Base-by-base conservation (phyloP, 2,329 filamentous ascomycete species). In the Xylaria sp. region DNA sequence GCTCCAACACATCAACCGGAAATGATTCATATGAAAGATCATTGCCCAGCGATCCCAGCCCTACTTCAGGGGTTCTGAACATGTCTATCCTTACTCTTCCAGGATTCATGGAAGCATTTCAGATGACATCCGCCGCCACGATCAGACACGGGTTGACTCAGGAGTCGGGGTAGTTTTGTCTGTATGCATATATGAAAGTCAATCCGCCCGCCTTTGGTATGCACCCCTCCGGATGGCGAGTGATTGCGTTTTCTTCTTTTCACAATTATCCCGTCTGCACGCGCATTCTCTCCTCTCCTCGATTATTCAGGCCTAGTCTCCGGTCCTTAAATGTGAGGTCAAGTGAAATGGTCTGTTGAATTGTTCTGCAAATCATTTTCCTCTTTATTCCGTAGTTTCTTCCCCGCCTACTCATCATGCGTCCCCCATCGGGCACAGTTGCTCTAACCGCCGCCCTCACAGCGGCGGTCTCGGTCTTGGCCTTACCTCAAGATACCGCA, bases 381-480 rank as follows among this genome's bases (percentile, higher is more conserved):
- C 7, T 16, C 2, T 46, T 1, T 16, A 6, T 46, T n/a, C 42
- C 16, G 6, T 30, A 49, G 34, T 18, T 47, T 35, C 2, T 42
- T 19, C 19, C 11, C 34, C 10, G 23, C 23, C 23, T 6, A 13
- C 1, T 13, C 55, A 63, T 18, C 19, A 63, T 63, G 61, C 16
- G 59, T 35, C 54, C 48, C 47, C 56, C 42, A 50, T 54, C 44
- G 4, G 53, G 11, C 37, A 51, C 30, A 4, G 7, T 59, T 35
- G 54, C 57, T 46, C 39, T 63, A 44, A 46, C 56, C 10, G 66
- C 65, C 37, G 65, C 61, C 37, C 52, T 69, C 37, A 65, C 63
- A 39, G 64, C 68, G 53, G 39, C 68, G n/a, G 64, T 63, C 11
- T 59, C 60, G 11, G 66, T 67, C 8, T 64, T 65, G 9, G 66